Evolutionary conservation across 306 rosid species (phyloP), one percentile per base, ranked within the genome.

Genomic region (Lupinus albus): DNA sequence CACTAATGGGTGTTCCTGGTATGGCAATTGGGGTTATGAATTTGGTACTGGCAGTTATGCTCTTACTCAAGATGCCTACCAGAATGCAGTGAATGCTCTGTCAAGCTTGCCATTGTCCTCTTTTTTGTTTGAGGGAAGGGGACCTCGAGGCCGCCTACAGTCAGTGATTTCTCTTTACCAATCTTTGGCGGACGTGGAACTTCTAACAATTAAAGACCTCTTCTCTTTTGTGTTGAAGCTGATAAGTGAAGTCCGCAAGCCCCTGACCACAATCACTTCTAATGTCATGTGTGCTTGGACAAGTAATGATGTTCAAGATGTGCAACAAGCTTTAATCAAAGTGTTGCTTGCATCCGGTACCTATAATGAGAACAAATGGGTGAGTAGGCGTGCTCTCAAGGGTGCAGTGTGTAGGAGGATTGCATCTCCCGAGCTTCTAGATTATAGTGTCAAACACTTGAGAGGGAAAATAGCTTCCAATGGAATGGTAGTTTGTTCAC

Each of bases 1-100:
- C 50, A 79, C 82, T 47, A 57, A 77, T 0, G 88, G 88, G 0
- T 74, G 45, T 33, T 80, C 89, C 0, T 88, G 95, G 95, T 88
- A 84, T 63, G 92, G 95, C 6, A 75, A 82, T 61, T 88, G 95
- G 95, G 89, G 85, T 56, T 88, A 88, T 71, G 76, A 82, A 49
- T 88, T 86, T 82, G 88, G 89, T 2, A 75, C 82, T 6, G 95
- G 95, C 9, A 74, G 92, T 71, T 88, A 88, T 77, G 95, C 86
- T 32, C 84, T 86, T 35, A 88, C 92, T 1, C 80, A 76, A 33
- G 81, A 86, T 12, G 82, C 73, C 0, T 88, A 88, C 77, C 73
- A 61, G 50, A 50, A 74, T 12, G 91, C 92, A 9, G 86, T 84
- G 33, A 76, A 80, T 44, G 72, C 67, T 42, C 64, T 84, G 16